These are phyloP conservation scores for Yarrowia sp. DNA, from an alignment of 805 yeast genomes.

Conservation along the genomic window DNA sequence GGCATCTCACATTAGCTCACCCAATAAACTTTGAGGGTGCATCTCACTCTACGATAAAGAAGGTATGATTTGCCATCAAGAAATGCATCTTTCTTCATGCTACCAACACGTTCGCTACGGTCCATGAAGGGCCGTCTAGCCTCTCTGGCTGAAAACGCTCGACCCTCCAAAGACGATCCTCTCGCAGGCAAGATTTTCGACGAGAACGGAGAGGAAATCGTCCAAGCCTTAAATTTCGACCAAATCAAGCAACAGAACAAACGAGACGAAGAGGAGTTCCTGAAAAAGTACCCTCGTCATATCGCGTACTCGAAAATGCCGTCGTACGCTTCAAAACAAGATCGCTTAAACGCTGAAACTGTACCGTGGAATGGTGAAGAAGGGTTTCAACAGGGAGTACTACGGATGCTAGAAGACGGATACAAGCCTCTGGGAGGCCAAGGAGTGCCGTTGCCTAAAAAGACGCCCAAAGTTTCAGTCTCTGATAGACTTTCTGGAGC, in stretches of 20 bases:
- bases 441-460: background rate
- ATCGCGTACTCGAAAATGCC: constrained; percentile 48
- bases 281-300: constrained; percentile 43
- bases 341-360: constrained; percentile 50
- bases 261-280: constrained; percentile 41
- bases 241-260: background rate
- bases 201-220: background rate
- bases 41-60: no score
- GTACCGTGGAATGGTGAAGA: constrained; percentile 64
- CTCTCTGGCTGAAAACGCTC: constrained; percentile 47
- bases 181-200: constrained; percentile 37
- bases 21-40: background rate
- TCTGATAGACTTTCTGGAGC: constrained; percentile 45
- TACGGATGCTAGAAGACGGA: constrained; percentile 57
- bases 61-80: background rate
- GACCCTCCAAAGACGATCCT: constrained; percentile 41
- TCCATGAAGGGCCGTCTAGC: constrained; percentile 42
- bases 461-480: background rate
- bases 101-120: constrained; percentile 29
- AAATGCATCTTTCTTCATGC: background rate
- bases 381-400: constrained; percentile 45
- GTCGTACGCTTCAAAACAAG: constrained; percentile 44
- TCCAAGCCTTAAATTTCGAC: background rate
- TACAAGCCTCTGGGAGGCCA: constrained; percentile 42
- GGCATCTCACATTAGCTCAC: no score